Evolutionary conservation across 257 asterid species (phyloP).

Genomic region (Striga asiatica): DNA sequence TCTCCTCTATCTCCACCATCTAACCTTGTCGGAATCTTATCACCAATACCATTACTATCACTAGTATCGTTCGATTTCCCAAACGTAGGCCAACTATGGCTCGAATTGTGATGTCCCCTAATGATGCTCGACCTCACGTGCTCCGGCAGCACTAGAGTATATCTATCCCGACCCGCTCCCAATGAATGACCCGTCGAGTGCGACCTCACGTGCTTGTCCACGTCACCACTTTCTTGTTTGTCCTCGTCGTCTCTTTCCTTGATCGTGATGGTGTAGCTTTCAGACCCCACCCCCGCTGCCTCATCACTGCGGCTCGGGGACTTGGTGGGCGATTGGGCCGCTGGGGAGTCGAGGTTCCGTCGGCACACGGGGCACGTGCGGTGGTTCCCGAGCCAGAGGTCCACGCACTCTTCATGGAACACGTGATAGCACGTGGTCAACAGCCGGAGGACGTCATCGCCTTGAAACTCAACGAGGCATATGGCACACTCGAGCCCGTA

Average conservation of each 20-base stretch:
- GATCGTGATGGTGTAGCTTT: conserved; percentile 33
- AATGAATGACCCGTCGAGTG: conserved; percentile 81
- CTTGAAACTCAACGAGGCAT: conserved; percentile 59
- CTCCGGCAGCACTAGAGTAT: neutral
- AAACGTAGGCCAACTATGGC: neutral
- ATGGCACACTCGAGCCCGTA: conserved; percentile 89
- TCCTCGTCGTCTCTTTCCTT: conserved; percentile 22
- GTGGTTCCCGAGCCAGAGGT: conserved; percentile 82
- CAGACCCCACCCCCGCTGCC: conserved; percentile 17
- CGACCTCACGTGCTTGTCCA: conserved; percentile 40
- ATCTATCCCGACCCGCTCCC: neutral
- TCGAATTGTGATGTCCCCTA: neutral
- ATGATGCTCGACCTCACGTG: neutral
- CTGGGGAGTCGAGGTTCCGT: conserved; percentile 32
- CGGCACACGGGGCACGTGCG: conserved; percentile 88
- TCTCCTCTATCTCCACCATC: too few relatives aligned
- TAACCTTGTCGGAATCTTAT: too few relatives aligned
- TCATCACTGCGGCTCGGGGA: conserved; percentile 11
- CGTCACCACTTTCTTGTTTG: too few relatives aligned
- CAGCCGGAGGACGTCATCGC: conserved; percentile 49
- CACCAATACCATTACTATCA: too few relatives aligned
- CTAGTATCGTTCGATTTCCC: too few relatives aligned
- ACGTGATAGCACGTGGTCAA: conserved; percentile 70
- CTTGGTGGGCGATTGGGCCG: conserved; percentile 25
- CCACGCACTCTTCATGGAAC: conserved; percentile 81